phyloP scores from a whole-genome alignment of 768 basidiomycete species.

The Tubosaeta sp. region DNA sequence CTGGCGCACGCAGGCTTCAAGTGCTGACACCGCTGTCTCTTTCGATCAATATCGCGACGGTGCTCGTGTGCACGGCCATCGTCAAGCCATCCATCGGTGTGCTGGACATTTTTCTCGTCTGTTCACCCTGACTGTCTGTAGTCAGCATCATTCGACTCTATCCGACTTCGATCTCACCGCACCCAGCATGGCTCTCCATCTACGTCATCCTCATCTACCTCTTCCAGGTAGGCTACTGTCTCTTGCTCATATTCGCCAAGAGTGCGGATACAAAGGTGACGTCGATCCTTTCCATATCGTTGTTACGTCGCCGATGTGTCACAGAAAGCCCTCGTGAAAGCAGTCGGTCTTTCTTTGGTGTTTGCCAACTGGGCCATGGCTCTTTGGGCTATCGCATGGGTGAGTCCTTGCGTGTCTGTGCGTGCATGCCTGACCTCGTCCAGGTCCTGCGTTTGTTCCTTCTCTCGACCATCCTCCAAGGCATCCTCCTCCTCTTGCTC shows the following conservation, averaged over 20 bases:
- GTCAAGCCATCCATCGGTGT: constrained; percentile 60
- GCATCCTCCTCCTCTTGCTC: constrained; percentile 64
- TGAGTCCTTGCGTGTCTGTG: constrained; percentile 15
- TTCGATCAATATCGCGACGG: constrained; percentile 70
- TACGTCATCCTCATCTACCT: constrained; percentile 62
- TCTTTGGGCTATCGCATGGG: constrained; percentile 75
- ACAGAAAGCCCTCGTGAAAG: constrained; percentile 66
- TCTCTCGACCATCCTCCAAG: constrained; percentile 68
- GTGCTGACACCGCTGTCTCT: constrained; percentile 84
- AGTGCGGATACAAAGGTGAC: constrained; percentile 77
- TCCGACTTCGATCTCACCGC: constrained; percentile 72
- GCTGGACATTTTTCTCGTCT: constrained; percentile 1
- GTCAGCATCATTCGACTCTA: constrained; percentile 49
- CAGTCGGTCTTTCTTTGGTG: constrained; percentile 75
- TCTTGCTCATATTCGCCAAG: constrained; percentile 65
- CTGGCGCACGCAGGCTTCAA: constrained; percentile 52
- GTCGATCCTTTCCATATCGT: not conserved
- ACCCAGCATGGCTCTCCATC: constrained; percentile 48
- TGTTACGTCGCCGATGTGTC: not conserved
- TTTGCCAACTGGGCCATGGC: constrained; percentile 79
- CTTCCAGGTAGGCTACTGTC: constrained; percentile 77
- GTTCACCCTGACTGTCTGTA: constrained; percentile 14
- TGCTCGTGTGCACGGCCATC: constrained; percentile 64
- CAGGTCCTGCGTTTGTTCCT: constrained; percentile 75
- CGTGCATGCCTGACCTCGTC: not conserved